Base-by-base conservation (phyloP, 2,329 filamentous ascomycete genomes). In the Mycosphaerella arachidis region DNA sequence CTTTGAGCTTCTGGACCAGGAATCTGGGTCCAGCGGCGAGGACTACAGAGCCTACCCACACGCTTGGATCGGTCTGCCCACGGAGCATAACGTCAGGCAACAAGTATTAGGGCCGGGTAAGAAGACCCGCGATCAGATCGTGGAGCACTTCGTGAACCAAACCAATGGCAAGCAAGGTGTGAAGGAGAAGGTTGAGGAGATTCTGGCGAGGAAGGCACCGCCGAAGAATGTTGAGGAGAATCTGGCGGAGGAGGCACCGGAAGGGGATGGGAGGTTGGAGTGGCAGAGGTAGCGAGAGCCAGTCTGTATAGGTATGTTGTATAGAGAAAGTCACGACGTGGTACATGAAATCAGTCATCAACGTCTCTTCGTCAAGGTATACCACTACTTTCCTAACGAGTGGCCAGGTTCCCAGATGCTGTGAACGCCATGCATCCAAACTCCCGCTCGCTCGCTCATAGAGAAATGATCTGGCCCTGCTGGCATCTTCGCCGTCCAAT, bases 11-110 rank as follows among this genome's bases (percentile, higher is more conserved):
- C 78, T 92, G 60, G 48, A 43, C 16, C 50, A 48, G 31, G 62
- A 64, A 16, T 56, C 63, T 8, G 65, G 65, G 18, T 86, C 80
- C 59, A 66, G 45, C 4, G 67, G 63, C 6, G 57, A 67, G 6
- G 82, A 89, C 67, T 97, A 88, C 76, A 73, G 71, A 5, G 78
- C 87, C 60, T 97, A 97, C 75, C 93, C 92, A 1, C 84, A 90
- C 73, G 75, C 76, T 12, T 78, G 76, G 68, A 85, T 92, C 31
- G 88, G 87, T 5, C 79, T 97, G 61, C 94, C 93, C 5, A 82
- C 80, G 1, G 92, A 97, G 76, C 63, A 68, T 43, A 82, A 89
- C 51, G 83, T 87, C 55, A 68, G 81, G 68, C 62, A 71, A 16
- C 75, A 75, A 52, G 77, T 80, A 24, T 1, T 24, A 1, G 24